phyloP scores from a whole-genome alignment of 2,329 filamentous ascomycete genomes.

The Cladosporium sp. region DNA sequence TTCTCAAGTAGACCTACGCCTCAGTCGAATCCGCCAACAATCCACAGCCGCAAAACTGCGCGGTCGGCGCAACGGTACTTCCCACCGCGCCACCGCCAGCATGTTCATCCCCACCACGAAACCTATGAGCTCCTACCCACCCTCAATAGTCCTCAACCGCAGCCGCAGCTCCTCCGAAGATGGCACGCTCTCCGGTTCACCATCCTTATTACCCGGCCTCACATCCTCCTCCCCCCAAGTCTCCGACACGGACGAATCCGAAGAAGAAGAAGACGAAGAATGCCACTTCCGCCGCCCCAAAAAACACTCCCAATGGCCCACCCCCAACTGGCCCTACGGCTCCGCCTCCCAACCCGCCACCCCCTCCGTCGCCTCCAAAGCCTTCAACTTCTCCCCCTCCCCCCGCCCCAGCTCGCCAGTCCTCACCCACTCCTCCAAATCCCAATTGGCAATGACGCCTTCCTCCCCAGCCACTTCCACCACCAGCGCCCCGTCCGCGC shows the following conservation, averaged over 20 bases:
- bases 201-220: slow-evolving; percentile 3
- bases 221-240: slow-evolving; percentile 3
- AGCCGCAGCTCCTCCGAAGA: slow-evolving; percentile 11
- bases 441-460: slow-evolving; percentile 6
- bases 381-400: slow-evolving; percentile 18
- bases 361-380: slow-evolving; percentile 24
- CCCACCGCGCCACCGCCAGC: slow-evolving; percentile 3
- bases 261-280: not conserved
- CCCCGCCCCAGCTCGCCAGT: slow-evolving; percentile 10
- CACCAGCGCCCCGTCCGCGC: not conserved
- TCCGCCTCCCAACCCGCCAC: slow-evolving; percentile 29
- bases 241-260: slow-evolving; percentile 10
- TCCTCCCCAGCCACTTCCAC: slow-evolving; percentile 2
- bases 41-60: slow-evolving; percentile 2
- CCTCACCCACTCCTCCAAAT: slow-evolving; percentile 1
- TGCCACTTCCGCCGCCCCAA: slow-evolving; percentile 24
- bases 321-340: slow-evolving; percentile 17
- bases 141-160: not conserved
- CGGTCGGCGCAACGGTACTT: not conserved
- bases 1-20: slow-evolving; percentile 56
- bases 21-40: slow-evolving; percentile 3
- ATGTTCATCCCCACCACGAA: slow-evolving; percentile 1
- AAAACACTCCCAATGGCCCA: slow-evolving; percentile 21
- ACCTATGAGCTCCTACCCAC: not conserved
- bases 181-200: not conserved